Evolutionary conservation across 1,139 yeast genomes (phyloP), one percentile per base, ranked within the genome.

Genomic region (Nakaseomyces nivariensis): DNA sequence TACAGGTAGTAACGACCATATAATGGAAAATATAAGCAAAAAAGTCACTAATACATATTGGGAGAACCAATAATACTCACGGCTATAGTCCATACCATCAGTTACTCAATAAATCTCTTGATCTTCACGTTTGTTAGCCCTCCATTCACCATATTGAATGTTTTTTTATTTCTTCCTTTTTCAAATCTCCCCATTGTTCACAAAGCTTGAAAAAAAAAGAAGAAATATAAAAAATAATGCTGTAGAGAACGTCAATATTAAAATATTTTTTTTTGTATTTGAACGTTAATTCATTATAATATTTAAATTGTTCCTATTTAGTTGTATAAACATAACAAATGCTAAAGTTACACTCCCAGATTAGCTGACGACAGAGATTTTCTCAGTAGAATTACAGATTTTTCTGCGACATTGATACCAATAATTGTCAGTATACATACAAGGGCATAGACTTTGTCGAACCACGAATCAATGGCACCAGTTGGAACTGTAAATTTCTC

Each of bases 381-480:
- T 10, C 11, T 37, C 11, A 37, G 26, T 4, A 37, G 40, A 5
- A 22, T 37, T 7, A 26, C 32, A 6, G 43, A 38, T 26, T 38
- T 46, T 41, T 61, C 67, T 33, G 64, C 67, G 11, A 62, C 26
- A 37, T 56, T 58, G 5, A 81, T 70, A 47, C 78, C 78, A 1
- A 77, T 55, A 2, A 77, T 64, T 0, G 90, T 79, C 2, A 72
- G 58, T 1, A 79, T 59, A 52, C 85, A 77, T 4, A 85, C 73
- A 5, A 77, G 51, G 10, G 82, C 78, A 68, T 82, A 87, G 32
- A 86, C 77, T 55, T 81, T 73, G 60, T 89, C 96, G 61, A 86
- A 88, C 89, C 94, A 84, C 33, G 75, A 70, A 61, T 89, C 95
- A 34, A 88, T 81, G 51, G 82, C 76, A 38, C 73, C 69, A 22